Percentiles rank a stretch among this genome's conserved stretches.
phyloP scores from a whole-genome alignment of 208 protist species.

The Leishmania major region DNA sequence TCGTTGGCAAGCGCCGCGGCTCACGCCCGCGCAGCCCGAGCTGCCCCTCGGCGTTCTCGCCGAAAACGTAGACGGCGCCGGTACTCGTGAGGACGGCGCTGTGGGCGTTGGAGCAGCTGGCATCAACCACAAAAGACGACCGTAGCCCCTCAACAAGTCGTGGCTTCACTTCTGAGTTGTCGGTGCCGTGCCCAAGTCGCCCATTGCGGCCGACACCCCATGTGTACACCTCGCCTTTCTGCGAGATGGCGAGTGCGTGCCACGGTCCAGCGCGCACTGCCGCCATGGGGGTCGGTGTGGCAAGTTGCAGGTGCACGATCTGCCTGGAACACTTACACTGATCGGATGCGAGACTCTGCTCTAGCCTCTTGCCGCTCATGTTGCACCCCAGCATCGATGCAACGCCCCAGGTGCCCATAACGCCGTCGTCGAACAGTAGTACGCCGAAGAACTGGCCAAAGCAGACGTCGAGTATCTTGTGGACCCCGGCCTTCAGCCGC shows the following conservation, averaged over 20 bases:
- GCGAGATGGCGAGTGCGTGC: slow-evolving; percentile 65
- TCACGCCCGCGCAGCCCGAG: slow-evolving; percentile 46
- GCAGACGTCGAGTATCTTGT: slow-evolving; percentile 44
- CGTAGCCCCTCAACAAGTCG: slow-evolving; percentile 51
- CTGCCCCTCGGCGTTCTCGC: slow-evolving; percentile 63
- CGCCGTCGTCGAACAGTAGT: slow-evolving; percentile 52
- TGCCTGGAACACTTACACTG: slow-evolving; percentile 38
- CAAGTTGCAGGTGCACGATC: slow-evolving; percentile 28
- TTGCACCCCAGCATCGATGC: slow-evolving; percentile 49
- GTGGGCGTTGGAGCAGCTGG: slow-evolving; percentile 63
- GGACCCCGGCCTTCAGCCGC: slow-evolving; percentile 28
- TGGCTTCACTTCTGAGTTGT: slow-evolving; percentile 39
- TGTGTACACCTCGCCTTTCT: slow-evolving; percentile 57
- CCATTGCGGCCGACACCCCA: slow-evolving; percentile 69
- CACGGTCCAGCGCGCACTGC: slow-evolving; percentile 57
- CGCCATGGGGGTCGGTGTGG: slow-evolving; percentile 1
- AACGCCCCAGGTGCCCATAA: slow-evolving; percentile 62
- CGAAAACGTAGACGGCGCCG: slow-evolving; percentile 75
- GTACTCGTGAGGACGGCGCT: slow-evolving; percentile 58
- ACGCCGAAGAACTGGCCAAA: slow-evolving; percentile 57
- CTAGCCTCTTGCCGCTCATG: slow-evolving; percentile 21
- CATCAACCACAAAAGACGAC: slow-evolving; percentile 46
- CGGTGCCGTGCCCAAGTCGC: slow-evolving; percentile 66
- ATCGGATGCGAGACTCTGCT: slow-evolving; percentile 35
- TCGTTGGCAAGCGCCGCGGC: slow-evolving; percentile 31